phyloP scores from a whole-genome alignment of 176 grass and related monocot species.

The sorghum (Sorghum bicolor) region DNA sequence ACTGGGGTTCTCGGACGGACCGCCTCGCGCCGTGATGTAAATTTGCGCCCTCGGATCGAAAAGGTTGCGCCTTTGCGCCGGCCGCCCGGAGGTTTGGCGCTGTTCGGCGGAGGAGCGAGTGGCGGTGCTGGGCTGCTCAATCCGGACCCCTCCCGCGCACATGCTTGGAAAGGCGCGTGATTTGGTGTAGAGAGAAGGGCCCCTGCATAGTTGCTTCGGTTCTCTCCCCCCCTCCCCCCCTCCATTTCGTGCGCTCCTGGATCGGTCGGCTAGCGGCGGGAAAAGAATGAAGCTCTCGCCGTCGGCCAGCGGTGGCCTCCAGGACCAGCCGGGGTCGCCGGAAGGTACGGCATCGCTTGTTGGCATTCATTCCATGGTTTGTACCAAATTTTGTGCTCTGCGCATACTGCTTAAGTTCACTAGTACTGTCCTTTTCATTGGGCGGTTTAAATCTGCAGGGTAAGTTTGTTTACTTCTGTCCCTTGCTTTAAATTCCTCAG shows the following conservation, averaged over 20 bases:
- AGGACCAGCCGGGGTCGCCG: slow-evolving; percentile 39
- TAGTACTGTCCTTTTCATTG: slow-evolving; percentile 8
- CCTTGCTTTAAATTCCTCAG: slow-evolving; percentile 25
- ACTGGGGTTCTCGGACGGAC: not conserved
- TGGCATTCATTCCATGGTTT: slow-evolving; percentile 31
- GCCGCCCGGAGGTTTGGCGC: slow-evolving; percentile 4
- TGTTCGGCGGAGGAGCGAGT: slow-evolving; percentile 31
- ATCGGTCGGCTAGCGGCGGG: slow-evolving; percentile 4
- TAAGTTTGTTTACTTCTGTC: not conserved
- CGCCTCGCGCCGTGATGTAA: slow-evolving; percentile 11
- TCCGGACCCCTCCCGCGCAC: not conserved
- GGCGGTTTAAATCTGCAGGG: slow-evolving; percentile 5
- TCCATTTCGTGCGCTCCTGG: not conserved
- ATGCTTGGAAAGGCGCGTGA: slow-evolving; percentile 32
- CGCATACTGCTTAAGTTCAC: not conserved
- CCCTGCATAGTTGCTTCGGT: not conserved
- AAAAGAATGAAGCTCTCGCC: slow-evolving; percentile 47
- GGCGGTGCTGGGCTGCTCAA: slow-evolving; percentile 16
- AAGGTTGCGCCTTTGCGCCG: slow-evolving; percentile 7
- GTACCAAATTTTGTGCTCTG: not conserved
- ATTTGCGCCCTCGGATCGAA: slow-evolving; percentile 17
- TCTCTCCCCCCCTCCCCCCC: not conserved
- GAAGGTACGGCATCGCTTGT: slow-evolving; percentile 42
- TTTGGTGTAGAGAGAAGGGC: slow-evolving; percentile 28
- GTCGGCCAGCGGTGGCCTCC: slow-evolving; percentile 21